These are phyloP conservation scores for Cryptomeria japonica DNA, from an alignment of 75 land plant genomes.

Conservation along the genomic window DNA sequence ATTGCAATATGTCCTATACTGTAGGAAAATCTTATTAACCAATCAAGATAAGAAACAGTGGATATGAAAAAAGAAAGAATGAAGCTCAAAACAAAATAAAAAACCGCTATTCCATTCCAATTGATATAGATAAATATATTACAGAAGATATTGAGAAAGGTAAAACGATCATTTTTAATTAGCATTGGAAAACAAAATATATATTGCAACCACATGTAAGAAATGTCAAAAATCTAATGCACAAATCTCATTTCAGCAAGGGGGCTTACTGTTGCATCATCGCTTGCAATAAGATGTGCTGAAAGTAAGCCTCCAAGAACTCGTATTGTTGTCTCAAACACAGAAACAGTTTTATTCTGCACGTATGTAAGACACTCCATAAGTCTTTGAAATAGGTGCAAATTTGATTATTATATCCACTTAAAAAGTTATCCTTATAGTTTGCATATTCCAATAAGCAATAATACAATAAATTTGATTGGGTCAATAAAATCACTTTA, in stretches of 20 bases:
- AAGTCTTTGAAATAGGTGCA: background rate
- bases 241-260: background rate
- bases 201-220: background rate
- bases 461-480: background rate
- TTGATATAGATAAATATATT: background rate
- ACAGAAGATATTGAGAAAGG: background rate
- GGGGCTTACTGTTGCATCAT: constrained; percentile 77
- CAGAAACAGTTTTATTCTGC: constrained; percentile 97
- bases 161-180: background rate
- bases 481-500: background rate
- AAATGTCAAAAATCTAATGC: background rate
- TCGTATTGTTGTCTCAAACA: constrained; percentile 96
- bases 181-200: background rate
- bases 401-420: background rate
- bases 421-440: background rate
- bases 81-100: background rate
- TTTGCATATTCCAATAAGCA: background rate
- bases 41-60: background rate
- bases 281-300: constrained; percentile 95
- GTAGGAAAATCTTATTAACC: background rate
- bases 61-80: background rate
- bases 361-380: constrained; percentile 16
- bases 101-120: background rate
- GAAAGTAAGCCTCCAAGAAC: constrained; percentile 94
- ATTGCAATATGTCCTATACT: background rate